Evolutionary conservation across 805 yeast genomes (phyloP), one percentile per base, ranked within the genome.

Genomic region (Starmera pachycereana): DNA sequence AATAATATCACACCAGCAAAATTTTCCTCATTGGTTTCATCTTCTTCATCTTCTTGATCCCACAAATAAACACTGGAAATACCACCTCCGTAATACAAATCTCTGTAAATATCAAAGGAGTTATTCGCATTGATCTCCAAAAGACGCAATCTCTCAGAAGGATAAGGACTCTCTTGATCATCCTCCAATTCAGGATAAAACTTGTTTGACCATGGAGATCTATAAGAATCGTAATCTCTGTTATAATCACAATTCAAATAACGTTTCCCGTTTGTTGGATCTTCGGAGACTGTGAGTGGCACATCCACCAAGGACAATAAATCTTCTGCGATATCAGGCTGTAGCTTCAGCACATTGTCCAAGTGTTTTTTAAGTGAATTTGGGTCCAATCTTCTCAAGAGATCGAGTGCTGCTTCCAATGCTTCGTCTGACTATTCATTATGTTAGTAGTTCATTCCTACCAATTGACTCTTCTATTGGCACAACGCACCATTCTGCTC

Each of bases 41-140:
- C 68, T 18, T 72, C 80, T 12, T 75, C 86, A 30, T 77, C 79
- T 5, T 45, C 53, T 18, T 76, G 69, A 51, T 89, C 96, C 98
- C 98, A 90, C 38, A 92, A 66, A 57, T 92, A 90, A 13, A 83
- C 95, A 41, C 89, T 78, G 2, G 92, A 80, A 32, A 83, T 68
- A 18, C 97, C 98, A 32, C 97, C 97, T 60, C 89, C 97, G 58
- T 88, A 90, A 65, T 90, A 90, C 51, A 90, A 65, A 57, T 92
- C 98, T 48, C 96, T 72, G 64, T 92, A 90, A 31, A 90, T 74
- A 53, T 88, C 97, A 57, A 90, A 86, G 4, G 96, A 83, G 47
- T 86, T 90, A 58, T 90, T 92, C 44, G 95, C 89, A 47, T 78
- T 70, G 22, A 74, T 58, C 62, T 90, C 98, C 48, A 90, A 65